Base-by-base conservation (phyloP, 139 green algal species). In the Chlorella sp. region DNA sequence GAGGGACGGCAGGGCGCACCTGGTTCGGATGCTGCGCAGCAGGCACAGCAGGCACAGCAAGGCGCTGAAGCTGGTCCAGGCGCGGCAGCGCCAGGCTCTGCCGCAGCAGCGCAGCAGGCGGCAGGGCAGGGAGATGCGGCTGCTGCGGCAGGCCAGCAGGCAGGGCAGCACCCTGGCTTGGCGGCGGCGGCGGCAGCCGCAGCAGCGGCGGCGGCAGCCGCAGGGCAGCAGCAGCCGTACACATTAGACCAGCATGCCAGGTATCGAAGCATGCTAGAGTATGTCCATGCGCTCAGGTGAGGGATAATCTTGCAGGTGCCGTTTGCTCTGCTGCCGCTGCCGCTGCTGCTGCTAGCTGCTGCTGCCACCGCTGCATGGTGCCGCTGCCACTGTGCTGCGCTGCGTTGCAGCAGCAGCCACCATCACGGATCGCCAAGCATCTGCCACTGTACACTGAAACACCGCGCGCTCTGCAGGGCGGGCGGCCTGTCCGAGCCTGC, bases 401-500 rank as follows among this genome's bases (percentile, higher is more conserved):
- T 24, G 11, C 51, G n/a, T n/a, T 60, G 51, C 51, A n/a, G 16
- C 51, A 60, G 46, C 46, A 17, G 46, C 46, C n/a, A n/a, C n/a
- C n/a, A n/a, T n/a, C n/a, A n/a, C n/a, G n/a, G n/a, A n/a, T n/a
- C n/a, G n/a, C n/a, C n/a, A n/a, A n/a, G n/a, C n/a, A n/a, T n/a
- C n/a, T n/a, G n/a, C n/a, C n/a, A n/a, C n/a, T n/a, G n/a, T n/a
- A n/a, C n/a, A n/a, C n/a, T n/a, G n/a, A n/a, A n/a, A n/a, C n/a
- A n/a, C n/a, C n/a, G n/a, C n/a, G n/a, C n/a, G n/a, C 51, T 60
- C 46, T 67, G 40, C 60, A 83, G 77, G 81, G 51, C 72, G 48
- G 81, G 81, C 17, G 77, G 40, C 20, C 77, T 83, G 40, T 83
- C 77, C 1, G 77, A 73, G 60, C 34, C 40, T 11, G 81, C 44